Conservation (phyloP, 2,329 filamentous ascomycete species). For the Fusarium neocosmosporiellum region DNA sequence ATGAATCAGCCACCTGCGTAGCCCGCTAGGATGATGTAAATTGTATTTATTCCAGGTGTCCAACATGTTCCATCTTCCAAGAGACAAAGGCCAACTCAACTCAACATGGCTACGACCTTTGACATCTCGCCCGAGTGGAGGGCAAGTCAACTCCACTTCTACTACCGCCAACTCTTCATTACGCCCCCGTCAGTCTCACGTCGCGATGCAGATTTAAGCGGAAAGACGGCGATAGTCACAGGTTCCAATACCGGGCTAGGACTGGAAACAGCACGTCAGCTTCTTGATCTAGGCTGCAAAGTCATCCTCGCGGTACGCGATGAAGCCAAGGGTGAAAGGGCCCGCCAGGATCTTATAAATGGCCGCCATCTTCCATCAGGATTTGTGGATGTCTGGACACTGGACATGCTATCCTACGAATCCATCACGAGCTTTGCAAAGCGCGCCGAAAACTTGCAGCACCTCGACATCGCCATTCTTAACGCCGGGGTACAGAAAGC, state of each 20-base stretch:
- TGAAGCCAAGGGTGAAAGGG: not conserved
- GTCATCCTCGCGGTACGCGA: not conserved
- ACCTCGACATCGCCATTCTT: not conserved
- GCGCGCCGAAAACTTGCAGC: not conserved
- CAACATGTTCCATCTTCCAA: not conserved
- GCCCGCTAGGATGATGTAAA: not conserved
- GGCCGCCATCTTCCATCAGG: not conserved
- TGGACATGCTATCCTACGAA: not conserved
- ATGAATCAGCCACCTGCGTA: not conserved
- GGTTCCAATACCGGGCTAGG: not conserved
- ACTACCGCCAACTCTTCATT: not conserved
- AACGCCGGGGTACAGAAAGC: not conserved
- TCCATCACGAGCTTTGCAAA: not conserved
- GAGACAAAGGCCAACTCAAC: not conserved
- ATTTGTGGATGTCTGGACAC: not conserved
- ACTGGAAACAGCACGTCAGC: not conserved
- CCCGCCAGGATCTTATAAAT: not conserved
- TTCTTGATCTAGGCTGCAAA: not conserved
- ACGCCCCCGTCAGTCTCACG: not conserved
- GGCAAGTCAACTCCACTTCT: not conserved
- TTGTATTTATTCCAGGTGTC: not conserved
- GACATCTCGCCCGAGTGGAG: slow-evolving; percentile 1
- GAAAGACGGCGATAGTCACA: not conserved
- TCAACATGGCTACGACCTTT: not conserved
- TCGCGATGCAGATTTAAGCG: not conserved